Evolutionary conservation across 1,284 basidiomycete species (phyloP), one percentile per base, ranked within the genome.

Genomic region (Tilletia indica): DNA sequence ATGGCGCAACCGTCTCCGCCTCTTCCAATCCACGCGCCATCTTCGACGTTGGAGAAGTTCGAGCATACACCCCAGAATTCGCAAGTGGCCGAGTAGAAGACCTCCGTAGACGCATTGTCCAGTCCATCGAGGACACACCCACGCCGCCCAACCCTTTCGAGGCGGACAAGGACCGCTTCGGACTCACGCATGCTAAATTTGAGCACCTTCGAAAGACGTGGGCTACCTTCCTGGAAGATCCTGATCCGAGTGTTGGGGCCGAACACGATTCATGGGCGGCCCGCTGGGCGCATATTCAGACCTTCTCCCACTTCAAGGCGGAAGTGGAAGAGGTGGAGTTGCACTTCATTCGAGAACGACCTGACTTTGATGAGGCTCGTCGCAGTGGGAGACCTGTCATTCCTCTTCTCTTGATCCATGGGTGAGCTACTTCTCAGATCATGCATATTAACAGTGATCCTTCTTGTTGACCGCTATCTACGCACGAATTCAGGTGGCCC

Each of bases 341-440:
- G 5, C 83, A 85, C 67, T 82, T 80, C 72, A 79, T 84, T 49
- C 79, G 77, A 47, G 78, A 82, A 71, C 71, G 75, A 34, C 76
- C 77, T 67, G 74, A 77, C 25, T 5, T 67, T 8, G 66, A 47
- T 4, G 66, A 47, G 45, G 66, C 66, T 19, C 19, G 19, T 25
- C 8, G 61, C 9, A 48, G 45, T 48, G 66, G 66, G 2, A 38
- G 66, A 11, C 66, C 66, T 9, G 82, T 84, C 14, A 82, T 85
- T 42, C 84, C 84, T 0, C 74, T 85, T 3, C 49, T 85, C n/a
- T 75, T 85, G 8, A 68, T 82, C 1, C 84, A 85, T 47, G 84
- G 84, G 4, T 85, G 83, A 82, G 82, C 82, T 0, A n/a, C 42
- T 45, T 45, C 42, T 45, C 42, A 14, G 25, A 31, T 31, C 25